Evolutionary conservation across 2,329 filamentous ascomycete species (phyloP).

Genomic region (Ascomycota sp.): DNA sequence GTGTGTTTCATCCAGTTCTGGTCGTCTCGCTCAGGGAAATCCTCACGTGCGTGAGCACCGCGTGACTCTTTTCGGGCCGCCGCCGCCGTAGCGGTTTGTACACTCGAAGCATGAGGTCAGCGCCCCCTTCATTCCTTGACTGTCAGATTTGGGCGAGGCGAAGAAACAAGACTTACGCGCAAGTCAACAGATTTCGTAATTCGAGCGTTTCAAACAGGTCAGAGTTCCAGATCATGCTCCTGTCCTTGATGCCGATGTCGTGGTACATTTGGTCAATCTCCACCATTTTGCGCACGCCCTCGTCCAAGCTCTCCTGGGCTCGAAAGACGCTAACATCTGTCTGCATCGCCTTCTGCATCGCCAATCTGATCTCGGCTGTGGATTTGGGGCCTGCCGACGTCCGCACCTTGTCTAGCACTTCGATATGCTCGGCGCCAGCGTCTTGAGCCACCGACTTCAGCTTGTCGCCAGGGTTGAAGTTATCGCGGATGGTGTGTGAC

Average conservation of each 20-base stretch:
- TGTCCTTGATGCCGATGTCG: conserved; percentile 87
- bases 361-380: conserved; percentile 70
- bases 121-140: too few species aligned
- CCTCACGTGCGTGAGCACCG: conserved; percentile 91
- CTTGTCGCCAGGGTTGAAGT: conserved; percentile 64
- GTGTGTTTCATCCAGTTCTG: conserved; percentile 99
- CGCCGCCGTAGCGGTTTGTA: conserved; percentile 79
- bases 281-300: conserved; percentile 75
- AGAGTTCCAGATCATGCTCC: conserved; percentile 99
- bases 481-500: conserved; percentile 90
- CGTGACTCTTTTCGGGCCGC: conserved; percentile 93
- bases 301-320: conserved; percentile 79
- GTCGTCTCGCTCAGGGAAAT: conserved; percentile 89
- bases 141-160: too few species aligned
- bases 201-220: conserved; percentile 93
- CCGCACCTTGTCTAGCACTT: conserved; percentile 67
- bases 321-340: conserved; percentile 93
- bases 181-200: conserved; percentile 84
- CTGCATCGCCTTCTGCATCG: conserved; percentile 98
- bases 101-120: conserved; percentile 21
- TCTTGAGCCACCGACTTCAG: conserved; percentile 67
- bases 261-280: conserved; percentile 64
- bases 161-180: conserved; percentile 47
- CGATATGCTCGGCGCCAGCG: conserved; percentile 72
- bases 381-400: conserved; percentile 68